phyloP scores from a whole-genome alignment of 2,329 filamentous ascomycete genomes.

The Nemania serpens region DNA sequence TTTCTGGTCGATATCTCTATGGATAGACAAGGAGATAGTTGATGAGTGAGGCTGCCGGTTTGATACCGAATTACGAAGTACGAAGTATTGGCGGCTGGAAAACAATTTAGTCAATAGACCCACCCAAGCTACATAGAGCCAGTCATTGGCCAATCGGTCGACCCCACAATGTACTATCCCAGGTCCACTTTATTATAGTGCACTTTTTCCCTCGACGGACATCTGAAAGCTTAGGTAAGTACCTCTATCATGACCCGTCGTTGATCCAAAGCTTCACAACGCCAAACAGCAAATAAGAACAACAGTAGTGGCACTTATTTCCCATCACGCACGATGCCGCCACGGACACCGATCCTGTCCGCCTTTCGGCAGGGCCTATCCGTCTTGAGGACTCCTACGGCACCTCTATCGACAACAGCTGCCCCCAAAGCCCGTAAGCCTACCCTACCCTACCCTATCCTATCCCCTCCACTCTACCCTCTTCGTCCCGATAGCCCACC shows the following conservation, averaged over 20 bases:
- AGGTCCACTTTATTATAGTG: constrained; percentile 14
- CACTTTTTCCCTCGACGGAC: neutral
- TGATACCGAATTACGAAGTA: neutral
- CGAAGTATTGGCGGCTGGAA: constrained; percentile 12
- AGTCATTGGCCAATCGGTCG: constrained; percentile 8
- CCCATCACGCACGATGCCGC: constrained; percentile 46
- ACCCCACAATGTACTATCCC: neutral
- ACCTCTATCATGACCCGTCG: neutral
- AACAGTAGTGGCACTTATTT: constrained; percentile 11
- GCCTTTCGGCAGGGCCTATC: constrained; percentile 35
- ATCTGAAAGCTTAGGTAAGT: neutral
- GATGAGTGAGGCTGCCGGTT: neutral
- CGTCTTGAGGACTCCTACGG: constrained; percentile 30
- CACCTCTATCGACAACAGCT: constrained; percentile 36
- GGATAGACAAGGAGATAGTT: neutral
- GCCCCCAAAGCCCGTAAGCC: constrained; percentile 33
- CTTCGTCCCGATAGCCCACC: neutral
- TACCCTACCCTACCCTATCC: neutral
- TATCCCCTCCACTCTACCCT: neutral
- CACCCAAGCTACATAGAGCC: too few relatives aligned
- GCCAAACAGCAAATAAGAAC: neutral
- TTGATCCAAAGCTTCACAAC: constrained; percentile 2
- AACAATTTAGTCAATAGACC: constrained; percentile 7
- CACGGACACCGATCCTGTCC: constrained; percentile 42
- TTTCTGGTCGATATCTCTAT: neutral